Base-by-base conservation (phyloP, 2,329 filamentous ascomycete species). In the Fusarium sp. region DNA sequence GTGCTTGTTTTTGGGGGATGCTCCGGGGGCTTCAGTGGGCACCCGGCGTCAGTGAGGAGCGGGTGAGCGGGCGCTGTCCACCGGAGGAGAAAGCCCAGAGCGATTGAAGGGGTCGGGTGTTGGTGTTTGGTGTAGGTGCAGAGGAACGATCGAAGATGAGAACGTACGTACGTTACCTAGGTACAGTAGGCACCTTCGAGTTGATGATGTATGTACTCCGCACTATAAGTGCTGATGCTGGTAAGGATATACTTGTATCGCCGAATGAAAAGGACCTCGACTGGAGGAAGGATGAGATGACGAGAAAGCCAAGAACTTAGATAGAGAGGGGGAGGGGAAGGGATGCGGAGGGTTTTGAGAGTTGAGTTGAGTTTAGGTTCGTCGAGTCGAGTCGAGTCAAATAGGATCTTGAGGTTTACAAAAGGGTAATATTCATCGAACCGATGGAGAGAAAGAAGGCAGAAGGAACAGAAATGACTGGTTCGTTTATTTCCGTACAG, bases 1-100 rank as follows among this genome's bases (percentile, higher is more conserved):
- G 70, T 69, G 39, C 42, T 70, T 69, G 62, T 57, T 70, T 70
- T 73, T 45, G 70, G 61, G 60, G 66, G 69, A 66, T 39, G 44
- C 35, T 63, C 65, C 64, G 64, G 65, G 54, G 69, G 45, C 33
- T 35, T 35, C 33, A 35, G 33, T 35, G 33, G 33, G 33, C 33
- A 35, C 33, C 15, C 33, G 33, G 33, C 33, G 33, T 35, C 33
- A 35, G 15, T 35, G 33, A 35, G 33, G 33, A 35, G 33, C 33
- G 33, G 33, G 33, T 35, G 33, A 35, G 33, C 33, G 33, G 33
- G 33, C 33, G 33, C 60, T 52, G 54, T 44, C 65, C 51, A 55
- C 42, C 45, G 64, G 49, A 55, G 48, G 55, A 39, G 52, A 46
- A 46, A 60, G 25, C 25, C 44, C 27, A 46, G 38, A 31, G 64